A percentile compares a stretch with the other conserved stretches of the same genome.
phyloP scores from a whole-genome alignment of 495 filamentous ascomycete genomes.

The Tuber aestivum region DNA sequence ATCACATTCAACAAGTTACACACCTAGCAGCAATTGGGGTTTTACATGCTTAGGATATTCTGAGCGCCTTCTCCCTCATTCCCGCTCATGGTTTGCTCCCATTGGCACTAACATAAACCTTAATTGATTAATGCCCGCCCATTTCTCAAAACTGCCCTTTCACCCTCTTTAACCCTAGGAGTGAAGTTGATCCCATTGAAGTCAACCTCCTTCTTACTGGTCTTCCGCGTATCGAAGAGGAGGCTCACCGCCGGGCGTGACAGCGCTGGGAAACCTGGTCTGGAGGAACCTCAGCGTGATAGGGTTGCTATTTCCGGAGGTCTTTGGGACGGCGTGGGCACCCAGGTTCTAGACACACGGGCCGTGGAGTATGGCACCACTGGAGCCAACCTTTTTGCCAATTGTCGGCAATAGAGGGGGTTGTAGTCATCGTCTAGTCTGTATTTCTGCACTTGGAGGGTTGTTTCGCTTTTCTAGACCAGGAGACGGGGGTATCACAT shows the following conservation, averaged over 20 bases:
- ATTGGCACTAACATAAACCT: conserved; percentile 47
- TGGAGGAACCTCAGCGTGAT: conserved; percentile 78
- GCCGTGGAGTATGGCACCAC: conserved; percentile 81
- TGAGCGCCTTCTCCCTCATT: neutral
- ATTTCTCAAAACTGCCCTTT: conserved; percentile 76
- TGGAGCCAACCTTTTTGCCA: conserved; percentile 81
- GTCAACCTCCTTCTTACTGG: conserved; percentile 59
- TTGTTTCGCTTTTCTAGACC: neutral
- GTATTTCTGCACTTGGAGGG: conserved; percentile 25
- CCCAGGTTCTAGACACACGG: conserved; percentile 78
- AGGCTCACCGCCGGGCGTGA: conserved; percentile 68
- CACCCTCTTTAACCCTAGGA: conserved; percentile 55
- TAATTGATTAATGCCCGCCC: conserved; percentile 71
- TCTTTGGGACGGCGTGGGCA: conserved; percentile 66
- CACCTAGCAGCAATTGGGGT: neutral
- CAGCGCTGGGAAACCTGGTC: conserved; percentile 78
- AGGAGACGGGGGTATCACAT: conserved; percentile 42
- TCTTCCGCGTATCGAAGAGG: conserved; percentile 59
- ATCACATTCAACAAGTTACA: neutral
- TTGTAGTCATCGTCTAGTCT: conserved; percentile 86
- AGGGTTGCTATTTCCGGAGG: conserved; percentile 68
- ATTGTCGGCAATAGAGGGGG: conserved; percentile 79
- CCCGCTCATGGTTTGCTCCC: neutral
- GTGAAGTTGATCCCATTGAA: conserved; percentile 78
- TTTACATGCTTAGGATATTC: neutral